Evolutionary conservation across 805 yeast species (phyloP).

Genomic region (Candida dajiaensis): DNA sequence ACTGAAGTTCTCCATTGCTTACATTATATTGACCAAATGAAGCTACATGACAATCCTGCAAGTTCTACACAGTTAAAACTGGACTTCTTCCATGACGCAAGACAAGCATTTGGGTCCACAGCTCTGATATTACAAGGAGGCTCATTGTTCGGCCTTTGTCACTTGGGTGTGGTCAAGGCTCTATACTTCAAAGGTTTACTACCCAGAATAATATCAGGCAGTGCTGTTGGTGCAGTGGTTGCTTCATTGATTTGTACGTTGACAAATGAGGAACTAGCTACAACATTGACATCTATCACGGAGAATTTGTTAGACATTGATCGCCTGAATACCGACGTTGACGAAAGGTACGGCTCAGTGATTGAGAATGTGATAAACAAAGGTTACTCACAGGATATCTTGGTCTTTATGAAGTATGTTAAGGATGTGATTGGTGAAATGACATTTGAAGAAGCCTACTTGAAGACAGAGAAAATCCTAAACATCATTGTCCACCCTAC

Average conservation of each 20-base stretch:
- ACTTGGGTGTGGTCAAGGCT: slow-evolving; percentile 86
- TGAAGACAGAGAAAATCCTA: slow-evolving; percentile 68
- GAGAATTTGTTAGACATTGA: slow-evolving; percentile 35
- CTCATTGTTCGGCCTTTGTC: slow-evolving; percentile 88
- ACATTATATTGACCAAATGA: slow-evolving; percentile 42
- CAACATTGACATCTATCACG: slow-evolving; percentile 35
- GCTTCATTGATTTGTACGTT: slow-evolving; percentile 80
- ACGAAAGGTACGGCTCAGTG: slow-evolving; percentile 58
- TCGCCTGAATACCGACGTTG: slow-evolving; percentile 45
- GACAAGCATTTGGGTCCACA: slow-evolving; percentile 84
- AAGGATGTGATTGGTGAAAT: slow-evolving; percentile 67
- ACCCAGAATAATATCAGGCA: slow-evolving; percentile 85
- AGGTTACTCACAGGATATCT: slow-evolving; percentile 83
- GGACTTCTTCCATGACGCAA: slow-evolving; percentile 79
- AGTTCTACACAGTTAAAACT: slow-evolving; percentile 46
- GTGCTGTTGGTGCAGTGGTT: slow-evolving; percentile 90
- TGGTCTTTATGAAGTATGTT: slow-evolving; percentile 74
- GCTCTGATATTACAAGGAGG: slow-evolving; percentile 94
- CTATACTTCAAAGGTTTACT: slow-evolving; percentile 67
- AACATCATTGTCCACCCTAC: slow-evolving; percentile 86
- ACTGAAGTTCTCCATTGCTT: slow-evolving; percentile 68
- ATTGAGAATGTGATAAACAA: slow-evolving; percentile 70
- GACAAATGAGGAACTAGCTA: slow-evolving; percentile 55
- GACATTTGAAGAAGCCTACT: slow-evolving; percentile 91
- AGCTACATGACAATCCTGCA: slow-evolving; percentile 25